phyloP scores from a whole-genome alignment of 2,329 filamentous ascomycete species.

The Talaromyces amestolkiae region DNA sequence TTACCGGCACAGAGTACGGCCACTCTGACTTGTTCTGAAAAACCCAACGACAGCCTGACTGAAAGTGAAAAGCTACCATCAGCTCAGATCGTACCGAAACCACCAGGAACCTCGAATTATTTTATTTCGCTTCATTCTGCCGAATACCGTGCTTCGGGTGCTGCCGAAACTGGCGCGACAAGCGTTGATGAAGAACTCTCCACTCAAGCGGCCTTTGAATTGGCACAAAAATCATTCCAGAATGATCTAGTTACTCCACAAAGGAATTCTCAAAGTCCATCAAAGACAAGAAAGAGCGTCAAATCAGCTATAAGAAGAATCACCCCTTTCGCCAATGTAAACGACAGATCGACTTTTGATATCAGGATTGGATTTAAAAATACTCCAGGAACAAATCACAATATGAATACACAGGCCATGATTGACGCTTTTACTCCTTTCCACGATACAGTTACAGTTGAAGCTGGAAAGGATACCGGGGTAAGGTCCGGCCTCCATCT shows the following conservation, averaged over 20 bases:
- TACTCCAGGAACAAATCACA: conserved; percentile 19
- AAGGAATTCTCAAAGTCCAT: conserved; percentile 8
- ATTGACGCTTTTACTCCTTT: conserved; percentile 43
- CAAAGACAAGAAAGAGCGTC: conserved; percentile 11
- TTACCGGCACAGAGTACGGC: neutral
- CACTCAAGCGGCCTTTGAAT: conserved; percentile 40
- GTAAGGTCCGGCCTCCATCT: conserved; percentile 9
- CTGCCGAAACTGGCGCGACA: conserved; percentile 23
- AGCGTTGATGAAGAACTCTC: conserved; percentile 37
- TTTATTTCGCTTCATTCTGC: conserved; percentile 41
- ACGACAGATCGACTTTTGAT: conserved; percentile 15
- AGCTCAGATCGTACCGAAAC: conserved; percentile 36
- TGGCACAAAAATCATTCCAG: conserved; percentile 41
- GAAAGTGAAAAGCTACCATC: conserved; percentile 33
- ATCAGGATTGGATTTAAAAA: conserved; percentile 2
- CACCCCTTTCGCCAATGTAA: conserved; percentile 33
- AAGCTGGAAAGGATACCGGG: conserved; percentile 18
- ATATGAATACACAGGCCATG: conserved; percentile 42
- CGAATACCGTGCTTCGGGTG: conserved; percentile 23
- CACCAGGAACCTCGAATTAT: conserved; percentile 31
- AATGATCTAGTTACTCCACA: conserved; percentile 36
- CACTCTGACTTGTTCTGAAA: neutral
- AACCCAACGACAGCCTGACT: neutral
- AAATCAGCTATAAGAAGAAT: conserved; percentile 23
- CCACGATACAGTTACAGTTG: conserved; percentile 37